These are phyloP conservation scores for Chaetomium globosum DNA, from an alignment of 2,329 filamentous ascomycete genomes.

Conservation along the genomic window DNA sequence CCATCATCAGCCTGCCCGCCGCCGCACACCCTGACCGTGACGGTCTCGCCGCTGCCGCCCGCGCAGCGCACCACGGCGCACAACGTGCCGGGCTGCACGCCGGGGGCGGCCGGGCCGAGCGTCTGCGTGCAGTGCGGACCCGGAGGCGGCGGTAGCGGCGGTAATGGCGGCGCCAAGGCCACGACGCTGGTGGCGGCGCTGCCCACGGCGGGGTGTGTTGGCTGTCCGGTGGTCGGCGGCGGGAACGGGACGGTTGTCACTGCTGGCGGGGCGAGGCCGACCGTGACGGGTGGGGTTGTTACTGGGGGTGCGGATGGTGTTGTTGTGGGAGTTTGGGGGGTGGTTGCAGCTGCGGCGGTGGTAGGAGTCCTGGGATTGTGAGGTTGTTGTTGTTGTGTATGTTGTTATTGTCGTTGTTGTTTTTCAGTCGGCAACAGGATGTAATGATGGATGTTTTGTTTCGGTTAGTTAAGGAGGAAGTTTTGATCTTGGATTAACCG, in stretches of 20 bases:
- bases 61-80: conserved; percentile 2
- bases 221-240: neutral
- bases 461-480: no score
- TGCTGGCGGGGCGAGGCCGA: neutral
- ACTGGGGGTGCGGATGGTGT: neutral
- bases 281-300: neutral
- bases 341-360: neutral
- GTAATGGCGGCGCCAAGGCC: neutral
- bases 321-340: neutral
- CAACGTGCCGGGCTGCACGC: conserved; percentile 15
- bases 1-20: neutral
- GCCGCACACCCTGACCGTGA: conserved; percentile 9
- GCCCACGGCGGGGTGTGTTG: neutral
- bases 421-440: no score
- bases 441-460: no score
- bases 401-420: no score
- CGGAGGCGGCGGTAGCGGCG: neutral
- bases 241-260: neutral
- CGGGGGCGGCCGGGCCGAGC: neutral
- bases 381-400: no score
- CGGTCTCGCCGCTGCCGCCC: conserved; percentile 9
- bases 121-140: conserved; percentile 7
- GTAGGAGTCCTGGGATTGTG: neutral
- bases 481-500: no score
- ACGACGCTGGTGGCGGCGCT: neutral